Percentiles rank a stretch among this genome's conserved stretches.
phyloP scores from a whole-genome alignment of 305 asterid genomes.

The Nicotiana rustica region DNA sequence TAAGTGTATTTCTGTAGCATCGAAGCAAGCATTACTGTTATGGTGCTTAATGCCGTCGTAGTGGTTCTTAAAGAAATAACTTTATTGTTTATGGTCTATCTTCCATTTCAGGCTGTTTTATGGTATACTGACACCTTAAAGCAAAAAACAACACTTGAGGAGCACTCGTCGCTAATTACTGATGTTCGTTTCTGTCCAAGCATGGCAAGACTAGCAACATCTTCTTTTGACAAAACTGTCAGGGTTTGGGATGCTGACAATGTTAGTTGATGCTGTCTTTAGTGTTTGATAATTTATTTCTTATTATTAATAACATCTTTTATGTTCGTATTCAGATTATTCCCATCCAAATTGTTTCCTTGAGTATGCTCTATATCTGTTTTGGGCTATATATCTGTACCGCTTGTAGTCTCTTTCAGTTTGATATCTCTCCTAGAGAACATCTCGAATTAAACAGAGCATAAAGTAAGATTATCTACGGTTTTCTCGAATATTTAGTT shows the following conservation, averaged over 20 bases:
- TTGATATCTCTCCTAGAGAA: constrained; percentile 12
- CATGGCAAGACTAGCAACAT: constrained; percentile 96
- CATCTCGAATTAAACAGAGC: constrained; percentile 7
- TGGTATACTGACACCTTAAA: constrained; percentile 86
- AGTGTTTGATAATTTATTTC: neutral
- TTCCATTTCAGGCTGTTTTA: constrained; percentile 74
- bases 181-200: constrained; percentile 97
- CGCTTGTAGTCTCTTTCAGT: constrained; percentile 7
- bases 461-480: neutral
- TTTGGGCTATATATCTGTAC: neutral
- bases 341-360: neutral
- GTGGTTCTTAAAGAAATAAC: constrained; percentile 28
- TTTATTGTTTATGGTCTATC: constrained; percentile 29
- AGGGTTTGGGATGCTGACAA: constrained; percentile 96
- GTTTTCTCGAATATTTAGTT: neutral
- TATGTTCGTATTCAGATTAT: constrained; percentile 25
- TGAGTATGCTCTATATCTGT: constrained; percentile 13
- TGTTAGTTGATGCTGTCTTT: constrained; percentile 56
- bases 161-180: constrained; percentile 81
- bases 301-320: neutral
- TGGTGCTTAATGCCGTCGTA: constrained; percentile 25
- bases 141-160: constrained; percentile 86
- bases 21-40: neutral
- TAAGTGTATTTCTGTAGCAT: neutral
- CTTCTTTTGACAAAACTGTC: constrained; percentile 94